Evolutionary conservation across 805 yeast genomes (phyloP).

Genomic region (Ogataea dorogensis): DNA sequence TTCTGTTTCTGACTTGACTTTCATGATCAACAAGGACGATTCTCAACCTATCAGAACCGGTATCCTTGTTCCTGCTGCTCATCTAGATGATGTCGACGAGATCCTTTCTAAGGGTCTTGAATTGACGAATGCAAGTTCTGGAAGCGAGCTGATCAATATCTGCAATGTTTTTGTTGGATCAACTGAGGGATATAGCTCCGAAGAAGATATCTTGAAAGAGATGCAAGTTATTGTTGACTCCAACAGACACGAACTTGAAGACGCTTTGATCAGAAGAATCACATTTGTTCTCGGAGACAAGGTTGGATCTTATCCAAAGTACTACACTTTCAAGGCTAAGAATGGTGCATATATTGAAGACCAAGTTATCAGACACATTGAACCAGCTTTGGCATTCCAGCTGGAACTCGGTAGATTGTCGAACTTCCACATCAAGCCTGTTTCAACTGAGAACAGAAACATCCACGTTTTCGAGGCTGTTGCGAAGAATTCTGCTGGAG

Average conservation of each 20-base stretch:
- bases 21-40: constrained; percentile 67
- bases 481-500: constrained; percentile 82
- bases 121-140: constrained; percentile 51
- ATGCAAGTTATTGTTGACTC: constrained; percentile 66
- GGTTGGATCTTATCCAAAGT: constrained; percentile 88
- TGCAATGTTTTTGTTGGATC: constrained; percentile 75
- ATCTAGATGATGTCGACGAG: constrained; percentile 89
- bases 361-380: constrained; percentile 93
- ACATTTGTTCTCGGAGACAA: constrained; percentile 85
- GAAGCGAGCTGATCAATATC: constrained; percentile 64
- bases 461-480: constrained; percentile 96
- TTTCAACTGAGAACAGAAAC: constrained; percentile 94
- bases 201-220: constrained; percentile 62
- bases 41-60: constrained; percentile 80
- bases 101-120: constrained; percentile 73
- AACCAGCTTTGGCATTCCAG: constrained; percentile 98
- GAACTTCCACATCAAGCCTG: constrained; percentile 92
- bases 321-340: constrained; percentile 76
- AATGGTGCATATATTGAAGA: constrained; percentile 86
- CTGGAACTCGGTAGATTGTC: constrained; percentile 91
- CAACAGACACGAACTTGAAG: constrained; percentile 63
- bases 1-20: constrained; percentile 89
- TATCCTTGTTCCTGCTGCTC: constrained; percentile 74
- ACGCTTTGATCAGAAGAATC: constrained; percentile 83
- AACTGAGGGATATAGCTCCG: constrained; percentile 70